Evolutionary conservation across 495 filamentous ascomycete species (phyloP), one percentile per base, ranked within the genome.

Genomic region (Neurospora tetraspora): DNA sequence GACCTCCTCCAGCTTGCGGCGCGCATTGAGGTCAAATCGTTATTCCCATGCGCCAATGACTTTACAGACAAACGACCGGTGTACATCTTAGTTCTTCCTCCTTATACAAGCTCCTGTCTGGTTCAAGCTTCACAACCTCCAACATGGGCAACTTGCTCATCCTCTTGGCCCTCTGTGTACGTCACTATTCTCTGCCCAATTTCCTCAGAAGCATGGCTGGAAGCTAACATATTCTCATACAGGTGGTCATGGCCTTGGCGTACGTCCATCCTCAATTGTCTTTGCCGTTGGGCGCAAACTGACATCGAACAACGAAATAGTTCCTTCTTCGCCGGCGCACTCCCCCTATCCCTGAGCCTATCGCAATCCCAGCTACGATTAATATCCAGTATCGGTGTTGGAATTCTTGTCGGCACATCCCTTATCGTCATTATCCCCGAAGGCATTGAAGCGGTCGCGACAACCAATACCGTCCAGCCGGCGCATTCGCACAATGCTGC

Each of bases 371-470:
- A 97, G 79, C 85, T 97, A 34, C 90, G 96, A 78, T 81, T 98
- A 42, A 93, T 98, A 80, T 94, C 94, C 12, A 93, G 94, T 27
- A 89, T 99, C 79, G 96, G 96, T 39, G 93, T 97, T 84, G 96
- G 96, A 47, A 91, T 99, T 18, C 85, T 99, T 9, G 94, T 99
- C 27, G 96, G 96, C 42, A 98, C 95, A 40, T 93, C 94, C 10
- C 87, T 99, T 75, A 94, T 98, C 71, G 93, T 99, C 3, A 99
- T 99, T 79, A 97, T 99, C 77, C 96, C 96, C 0, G 96, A 99
- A 81, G 96, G 96, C 18, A 89, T 98, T 69, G 96, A 98, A 77
- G 96, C 96, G 8, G 84, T 98, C 69, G 94, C 97, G 78, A 89
- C 88, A 75, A 61, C 53, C 11, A 18, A 34, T 34, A 86, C 90